Evolutionary conservation across 352 stramenopile species (phyloP), one percentile per base, ranked within the genome.

Genomic region (Globisporangium megalacanthum): DNA sequence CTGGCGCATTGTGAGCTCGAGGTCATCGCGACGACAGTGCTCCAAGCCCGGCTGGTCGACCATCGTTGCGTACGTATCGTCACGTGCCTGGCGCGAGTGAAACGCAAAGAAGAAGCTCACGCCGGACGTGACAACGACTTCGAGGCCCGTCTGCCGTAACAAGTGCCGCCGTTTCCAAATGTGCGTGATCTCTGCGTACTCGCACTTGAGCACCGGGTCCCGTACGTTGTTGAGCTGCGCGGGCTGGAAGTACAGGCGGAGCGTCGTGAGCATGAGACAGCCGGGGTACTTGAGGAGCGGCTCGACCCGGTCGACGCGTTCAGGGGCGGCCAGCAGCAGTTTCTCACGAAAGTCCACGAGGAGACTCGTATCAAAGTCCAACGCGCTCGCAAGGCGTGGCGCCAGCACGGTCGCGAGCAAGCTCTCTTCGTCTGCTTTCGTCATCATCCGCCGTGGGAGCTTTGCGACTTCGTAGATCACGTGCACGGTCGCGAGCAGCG

Each of bases 211-310:
- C 11, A 96, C 84, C 3, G 88, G 72, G 52, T 97, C 88, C 4
- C 84, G 76, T 19, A 97, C 80, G 52, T 98, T 97, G 60, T 98
- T 98, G 9, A 98, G 61, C 50, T 89, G 68, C 14, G 89, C 84
- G 7, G 92, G 91, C 63, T 98, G 88, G 57, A 98, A 97, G 62
- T 98, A 98, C 11, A 98, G 55, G 17, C 72, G 66, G 50, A 75
- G 50, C 9, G 77, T 70, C 60, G 83, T 79, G 51, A 98, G 73
- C 83, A 98, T 96, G 25, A 98, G 37, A 54, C 83, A 94, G 1
- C 93, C 92, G 0, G 92, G 93, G 57, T 96, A 93, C 63, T 94
- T 92, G 25, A 97, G 75, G 35, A 98, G 58, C 42, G 94, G 92
- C 54, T 90, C 87, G 42, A 98, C 95, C 13, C 91, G 81, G 49